Evolutionary conservation across 1,139 yeast genomes (phyloP), one percentile per base, ranked within the genome.

Genomic region (Hanseniaspora gamundiae): DNA sequence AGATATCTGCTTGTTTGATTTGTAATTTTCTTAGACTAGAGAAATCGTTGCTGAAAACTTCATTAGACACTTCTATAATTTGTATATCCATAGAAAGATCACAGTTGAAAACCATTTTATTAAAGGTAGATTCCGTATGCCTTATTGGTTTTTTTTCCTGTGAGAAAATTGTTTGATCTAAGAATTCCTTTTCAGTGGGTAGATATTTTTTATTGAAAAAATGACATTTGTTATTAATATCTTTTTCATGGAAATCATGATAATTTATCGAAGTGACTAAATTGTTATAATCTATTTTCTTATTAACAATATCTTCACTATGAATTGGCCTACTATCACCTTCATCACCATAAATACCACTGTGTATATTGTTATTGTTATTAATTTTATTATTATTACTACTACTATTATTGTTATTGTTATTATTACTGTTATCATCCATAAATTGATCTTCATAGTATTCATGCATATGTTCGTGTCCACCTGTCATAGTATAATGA

Each of bases 1-100:
- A 56, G 11, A 56, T 59, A 47, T 59, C 61, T 2, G 58, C 48
- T 45, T 59, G 61, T 22, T 46, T 40, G 13, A 56, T 48, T 44
- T 58, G 61, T 27, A 52, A 40, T 10, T 45, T 45, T 33, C 51
- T 46, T 11, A 56, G 29, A 26, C 51, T 58, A 4, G 57, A 52
- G 39, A 17, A 33, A 17, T 33, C n/a, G 10, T 17, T 9, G 6
- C 16, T 14, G 24, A 33, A 33, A 9, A 11, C 19, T 17, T 33
- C 36, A 19, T 33, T 33, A 9, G 50, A 46, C 8, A 53, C 45
- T 40, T 58, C 61, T 17, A 56, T 41, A 26, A 57, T 44, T 38
- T 56, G 55, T 6, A 51, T 53, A 10, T 54, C 52, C n/a, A 33
- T 17, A 9, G 36, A 17, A 2, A 33, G n/a, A 19, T 33, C 36